Conservation (phyloP, 2,329 filamentous ascomycete genomes). For the Pseudocercospora eumusae region DNA sequence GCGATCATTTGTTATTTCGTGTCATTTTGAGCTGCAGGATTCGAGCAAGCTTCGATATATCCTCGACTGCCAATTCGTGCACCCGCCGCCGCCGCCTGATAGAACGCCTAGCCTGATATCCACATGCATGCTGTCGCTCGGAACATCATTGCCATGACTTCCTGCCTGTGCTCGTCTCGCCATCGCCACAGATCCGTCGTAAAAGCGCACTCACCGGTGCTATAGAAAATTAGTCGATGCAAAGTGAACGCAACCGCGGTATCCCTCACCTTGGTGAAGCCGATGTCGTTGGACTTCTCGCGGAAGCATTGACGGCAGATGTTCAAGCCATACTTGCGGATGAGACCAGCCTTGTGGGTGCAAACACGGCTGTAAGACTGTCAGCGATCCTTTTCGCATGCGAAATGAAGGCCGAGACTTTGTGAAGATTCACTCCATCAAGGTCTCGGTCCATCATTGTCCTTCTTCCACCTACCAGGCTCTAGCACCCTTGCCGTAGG, state of each 20-base stretch:
- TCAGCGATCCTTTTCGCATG: conserved; percentile 28
- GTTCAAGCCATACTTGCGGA: conserved; percentile 99
- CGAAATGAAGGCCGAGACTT: conserved; percentile 2
- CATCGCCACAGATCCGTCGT: conserved; percentile 12
- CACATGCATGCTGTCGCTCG: conserved; percentile 20
- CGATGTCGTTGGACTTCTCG: conserved; percentile 68
- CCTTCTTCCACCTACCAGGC: conserved; percentile 69
- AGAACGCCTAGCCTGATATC: conserved; percentile 30
- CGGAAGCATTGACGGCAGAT: conserved; percentile 73
- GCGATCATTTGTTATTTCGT: conserved; percentile 11
- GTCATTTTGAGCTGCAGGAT: conserved; percentile 24
- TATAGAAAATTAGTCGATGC: conserved; percentile 25
- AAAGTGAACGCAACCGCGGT: background rate
- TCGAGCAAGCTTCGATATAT: conserved; percentile 18
- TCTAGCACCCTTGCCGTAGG: conserved; percentile 95
- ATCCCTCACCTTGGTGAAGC: conserved; percentile 64
- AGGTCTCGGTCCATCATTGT: conserved; percentile 12
- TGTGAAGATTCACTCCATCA: background rate
- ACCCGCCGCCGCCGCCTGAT: conserved; percentile 20
- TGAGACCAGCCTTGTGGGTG: conserved; percentile 97
- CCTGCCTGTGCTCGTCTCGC: conserved; percentile 18
- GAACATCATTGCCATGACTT: conserved; percentile 12
- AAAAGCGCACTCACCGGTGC: conserved; percentile 39
- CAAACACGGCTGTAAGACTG: conserved; percentile 66
- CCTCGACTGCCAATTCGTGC: conserved; percentile 17